Percentiles rank a stretch among this genome's conserved stretches.
Conservation (phyloP, 768 basidiomycete genomes). For the Leccinellum rugosiceps region DNA sequence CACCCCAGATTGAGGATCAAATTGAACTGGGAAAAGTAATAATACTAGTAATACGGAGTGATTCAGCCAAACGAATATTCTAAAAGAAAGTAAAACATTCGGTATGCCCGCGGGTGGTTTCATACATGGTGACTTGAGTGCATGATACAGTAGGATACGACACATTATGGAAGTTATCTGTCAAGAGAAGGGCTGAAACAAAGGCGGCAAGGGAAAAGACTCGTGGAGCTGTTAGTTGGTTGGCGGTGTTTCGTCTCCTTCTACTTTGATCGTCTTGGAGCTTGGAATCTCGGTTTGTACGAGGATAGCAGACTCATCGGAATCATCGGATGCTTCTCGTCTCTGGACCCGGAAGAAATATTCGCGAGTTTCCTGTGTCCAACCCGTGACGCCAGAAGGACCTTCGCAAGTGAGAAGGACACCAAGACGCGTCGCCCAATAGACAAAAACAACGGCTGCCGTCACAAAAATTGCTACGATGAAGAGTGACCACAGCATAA, state of each 20-base stretch:
- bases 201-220: not conserved
- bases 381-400: slow-evolving; percentile 27
- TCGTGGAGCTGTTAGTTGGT: not conserved
- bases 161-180: not conserved
- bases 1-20: not conserved
- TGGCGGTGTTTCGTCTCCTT: slow-evolving; percentile 15
- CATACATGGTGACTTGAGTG: slow-evolving; percentile 8
- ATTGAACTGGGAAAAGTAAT: not conserved
- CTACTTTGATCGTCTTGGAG: slow-evolving; percentile 22
- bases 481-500: slow-evolving; percentile 32
- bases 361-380: slow-evolving; percentile 28
- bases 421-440: slow-evolving; percentile 34
- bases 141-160: slow-evolving; percentile 14
- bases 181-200: not conserved
- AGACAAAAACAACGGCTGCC: slow-evolving; percentile 26
- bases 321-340: slow-evolving; percentile 23
- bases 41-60: no score
- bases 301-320: slow-evolving; percentile 25
- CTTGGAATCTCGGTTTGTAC: slow-evolving; percentile 16
- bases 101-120: not conserved
- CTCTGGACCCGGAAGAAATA: slow-evolving; percentile 16
- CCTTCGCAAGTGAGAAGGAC: slow-evolving; percentile 35
- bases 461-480: slow-evolving; percentile 36
- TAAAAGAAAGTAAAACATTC: not conserved
- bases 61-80: not conserved